phyloP scores from a whole-genome alignment of 306 rosid genomes.

The Quercus gilva region DNA sequence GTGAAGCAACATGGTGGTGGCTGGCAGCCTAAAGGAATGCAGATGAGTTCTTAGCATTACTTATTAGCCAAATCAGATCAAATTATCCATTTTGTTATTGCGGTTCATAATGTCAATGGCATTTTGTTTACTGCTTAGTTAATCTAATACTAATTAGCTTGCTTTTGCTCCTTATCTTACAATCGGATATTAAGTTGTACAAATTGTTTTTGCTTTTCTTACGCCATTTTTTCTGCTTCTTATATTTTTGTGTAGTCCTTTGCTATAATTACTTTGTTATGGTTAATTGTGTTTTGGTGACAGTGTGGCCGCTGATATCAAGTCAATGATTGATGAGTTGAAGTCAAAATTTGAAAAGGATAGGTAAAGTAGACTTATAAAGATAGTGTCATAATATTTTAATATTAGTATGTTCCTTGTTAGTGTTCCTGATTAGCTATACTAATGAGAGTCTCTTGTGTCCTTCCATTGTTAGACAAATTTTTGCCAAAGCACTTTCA shows the following conservation, averaged over 20 bases:
- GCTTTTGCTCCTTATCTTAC: not conserved
- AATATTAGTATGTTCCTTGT: not conserved
- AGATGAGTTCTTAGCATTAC: constrained; percentile 66
- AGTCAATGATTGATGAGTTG: constrained; percentile 62
- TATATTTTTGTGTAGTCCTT: not conserved
- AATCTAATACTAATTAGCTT: not conserved
- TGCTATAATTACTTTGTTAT: constrained; percentile 3
- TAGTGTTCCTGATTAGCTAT: not conserved
- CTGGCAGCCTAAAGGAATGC: constrained; percentile 77
- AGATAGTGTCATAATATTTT: not conserved
- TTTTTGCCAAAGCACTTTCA: constrained; percentile 78
- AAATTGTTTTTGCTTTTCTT: too few species aligned
- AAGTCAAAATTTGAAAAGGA: constrained; percentile 88
- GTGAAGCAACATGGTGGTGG: constrained; percentile 91
- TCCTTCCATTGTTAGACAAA: constrained; percentile 56
- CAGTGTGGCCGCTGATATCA: constrained; percentile 82
- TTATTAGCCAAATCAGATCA: not conserved
- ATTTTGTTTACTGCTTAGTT: not conserved
- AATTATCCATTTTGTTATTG: not conserved
- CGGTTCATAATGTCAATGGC: not conserved
- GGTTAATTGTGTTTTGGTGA: constrained; percentile 22
- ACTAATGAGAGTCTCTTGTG: constrained; percentile 1
- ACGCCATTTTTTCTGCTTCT: too few species aligned
- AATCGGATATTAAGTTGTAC: too few species aligned
- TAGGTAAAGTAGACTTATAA: constrained; percentile 46